Base-by-base conservation (phyloP, 2,329 filamentous ascomycete species). In the Aspergillus carbonarius region DNA sequence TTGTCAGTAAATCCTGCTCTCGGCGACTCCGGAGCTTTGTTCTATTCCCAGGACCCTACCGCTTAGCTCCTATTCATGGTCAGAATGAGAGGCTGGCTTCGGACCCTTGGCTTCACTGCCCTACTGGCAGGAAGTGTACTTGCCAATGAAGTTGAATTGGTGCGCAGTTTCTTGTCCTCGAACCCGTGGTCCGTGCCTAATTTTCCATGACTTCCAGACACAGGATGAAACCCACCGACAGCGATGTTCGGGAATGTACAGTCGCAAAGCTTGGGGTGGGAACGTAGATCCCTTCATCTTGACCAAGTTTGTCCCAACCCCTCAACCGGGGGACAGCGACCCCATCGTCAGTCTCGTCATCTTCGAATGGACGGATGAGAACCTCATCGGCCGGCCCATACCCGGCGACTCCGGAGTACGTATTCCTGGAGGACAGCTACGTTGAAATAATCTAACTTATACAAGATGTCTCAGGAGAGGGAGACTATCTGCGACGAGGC, bases 191-290 rank as follows among this genome's bases (percentile, higher is more conserved):
- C 17, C 35, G 49, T 25, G 23, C 37, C 44, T 60, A n/a, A 48
- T 39, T 39, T 15, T 17, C 12, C 10, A 42, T 53, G 17, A 39
- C 17, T 46, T 39, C 32, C 64, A 96, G 91, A 88, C 91, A 74
- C 83, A 95, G 72, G 85, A 87, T 56, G 85, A 90, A 53, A 84
- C 88, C 35, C 90, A 93, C 71, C 83, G 87, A 70, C 90, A 96
- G 79, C 85, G 89, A 85, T 97, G 93, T 80, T 80, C 82, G 81
- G 92, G 93, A 79, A 97, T 98, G 93, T 98, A 97, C 81, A 93
- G 90, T 78, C 88, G 86, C 72, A 90, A 87, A 70, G 84, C 89
- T 52, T 98, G 93, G 93, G 92, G 92, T 68, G 93, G 93, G 59
- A 85, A 86, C 35, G 85, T 92, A 60, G 91, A 97, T 67, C 93